Conservation (phyloP, 768 basidiomycete species). For the Clitopilus hobsonii region DNA sequence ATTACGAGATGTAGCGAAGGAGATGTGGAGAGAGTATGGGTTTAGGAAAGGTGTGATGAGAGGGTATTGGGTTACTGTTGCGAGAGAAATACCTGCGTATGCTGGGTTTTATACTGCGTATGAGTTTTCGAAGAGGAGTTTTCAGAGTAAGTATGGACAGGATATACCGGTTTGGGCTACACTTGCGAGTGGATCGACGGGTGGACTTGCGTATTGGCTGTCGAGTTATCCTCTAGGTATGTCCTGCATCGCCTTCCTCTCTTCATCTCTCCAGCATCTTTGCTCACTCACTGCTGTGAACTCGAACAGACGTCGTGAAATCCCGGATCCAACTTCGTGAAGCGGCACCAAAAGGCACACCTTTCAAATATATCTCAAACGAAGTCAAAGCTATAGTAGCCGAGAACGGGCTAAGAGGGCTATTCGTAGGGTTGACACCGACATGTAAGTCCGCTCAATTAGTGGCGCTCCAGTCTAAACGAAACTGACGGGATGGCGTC, state of each 20-base stretch:
- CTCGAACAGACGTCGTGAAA: conserved; percentile 74
- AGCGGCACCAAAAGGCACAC: conserved; percentile 68
- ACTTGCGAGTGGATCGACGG: conserved; percentile 76
- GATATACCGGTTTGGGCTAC: conserved; percentile 83
- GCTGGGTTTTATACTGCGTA: conserved; percentile 87
- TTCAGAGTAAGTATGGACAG: conserved; percentile 56
- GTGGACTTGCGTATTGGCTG: conserved; percentile 92
- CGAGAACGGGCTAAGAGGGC: conserved; percentile 64
- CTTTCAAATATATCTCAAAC: conserved; percentile 68
- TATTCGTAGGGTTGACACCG: conserved; percentile 73
- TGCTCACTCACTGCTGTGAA: background rate
- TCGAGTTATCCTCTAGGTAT: conserved; percentile 84
- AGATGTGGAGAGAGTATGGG: conserved; percentile 88
- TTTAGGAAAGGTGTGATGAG: conserved; percentile 89
- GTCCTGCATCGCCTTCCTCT: conserved; percentile 1
- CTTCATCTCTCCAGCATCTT: background rate
- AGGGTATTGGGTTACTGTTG: conserved; percentile 96
- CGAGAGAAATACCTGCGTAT: conserved; percentile 94
- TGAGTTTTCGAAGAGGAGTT: conserved; percentile 83
- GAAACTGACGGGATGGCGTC: background rate
- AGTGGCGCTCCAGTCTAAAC: background rate
- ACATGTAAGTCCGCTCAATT: conserved; percentile 49
- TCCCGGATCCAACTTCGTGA: conserved; percentile 80
- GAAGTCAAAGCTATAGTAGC: conserved; percentile 65
- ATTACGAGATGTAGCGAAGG: conserved; percentile 62